A percentile compares a stretch with the other conserved stretches of the same genome.
phyloP scores from a whole-genome alignment of 2,329 filamentous ascomycete genomes.

The Claviceps sp. region DNA sequence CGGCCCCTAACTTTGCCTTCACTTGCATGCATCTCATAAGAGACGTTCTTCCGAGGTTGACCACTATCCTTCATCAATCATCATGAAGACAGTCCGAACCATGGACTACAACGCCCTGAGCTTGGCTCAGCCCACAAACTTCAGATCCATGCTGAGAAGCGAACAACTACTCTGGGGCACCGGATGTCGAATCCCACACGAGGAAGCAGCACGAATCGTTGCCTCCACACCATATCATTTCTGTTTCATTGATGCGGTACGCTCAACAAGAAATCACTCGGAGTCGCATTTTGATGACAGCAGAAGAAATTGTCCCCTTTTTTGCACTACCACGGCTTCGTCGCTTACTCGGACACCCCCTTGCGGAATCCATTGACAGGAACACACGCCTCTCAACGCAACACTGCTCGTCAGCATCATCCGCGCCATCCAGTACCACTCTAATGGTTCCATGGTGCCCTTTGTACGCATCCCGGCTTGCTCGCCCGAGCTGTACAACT shows the following conservation, averaged over 20 bases:
- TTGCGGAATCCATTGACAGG: not conserved
- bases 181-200: slow-evolving; percentile 2
- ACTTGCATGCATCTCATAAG: no score
- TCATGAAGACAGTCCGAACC: not conserved
- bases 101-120: slow-evolving; percentile 4
- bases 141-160: not conserved
- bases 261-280: not conserved
- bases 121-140: slow-evolving; percentile 3
- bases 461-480: slow-evolving; percentile 2
- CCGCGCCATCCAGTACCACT: slow-evolving; percentile 3
- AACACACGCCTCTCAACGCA: slow-evolving; percentile 2
- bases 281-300: no score
- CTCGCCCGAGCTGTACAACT: slow-evolving; percentile 1
- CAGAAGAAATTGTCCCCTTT: no score
- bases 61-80: not conserved
- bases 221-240: slow-evolving; percentile 3
- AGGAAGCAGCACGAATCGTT: slow-evolving; percentile 4
- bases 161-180: slow-evolving; percentile 3
- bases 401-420: not conserved
- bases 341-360: no score
- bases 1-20: no score
- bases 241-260: slow-evolving; percentile 5
- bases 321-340: no score
- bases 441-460: slow-evolving; percentile 3
- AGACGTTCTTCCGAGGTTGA: no score